Evolutionary conservation across 2,329 filamentous ascomycete genomes (phyloP).

Genomic region (Tolypocladium cylindrosporum): DNA sequence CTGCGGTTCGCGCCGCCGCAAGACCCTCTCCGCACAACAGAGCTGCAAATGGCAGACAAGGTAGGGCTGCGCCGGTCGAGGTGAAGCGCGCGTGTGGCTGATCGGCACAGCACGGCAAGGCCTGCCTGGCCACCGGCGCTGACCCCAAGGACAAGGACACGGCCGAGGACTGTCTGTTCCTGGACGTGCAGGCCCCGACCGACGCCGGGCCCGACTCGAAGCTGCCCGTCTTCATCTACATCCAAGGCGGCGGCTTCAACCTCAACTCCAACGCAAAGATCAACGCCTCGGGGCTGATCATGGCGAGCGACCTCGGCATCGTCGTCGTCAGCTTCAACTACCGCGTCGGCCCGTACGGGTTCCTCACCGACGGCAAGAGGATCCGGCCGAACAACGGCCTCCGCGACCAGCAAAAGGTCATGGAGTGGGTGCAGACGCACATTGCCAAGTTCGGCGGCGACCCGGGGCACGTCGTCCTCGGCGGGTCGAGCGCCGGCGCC

Average conservation of each 20-base stretch:
- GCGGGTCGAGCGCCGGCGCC: slow-evolving; percentile 59
- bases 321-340: slow-evolving; percentile 69
- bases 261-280: slow-evolving; percentile 36
- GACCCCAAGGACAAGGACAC: slow-evolving; percentile 14
- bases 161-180: slow-evolving; percentile 60
- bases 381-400: slow-evolving; percentile 59
- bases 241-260: slow-evolving; percentile 54
- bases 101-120: neutral
- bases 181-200: slow-evolving; percentile 54
- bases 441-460: slow-evolving; percentile 61
- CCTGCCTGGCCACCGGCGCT: slow-evolving; percentile 20
- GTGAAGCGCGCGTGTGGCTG: neutral
- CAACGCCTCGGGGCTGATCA: slow-evolving; percentile 49
- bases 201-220: slow-evolving; percentile 35
- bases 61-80: slow-evolving; percentile 22
- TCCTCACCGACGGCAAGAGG: slow-evolving; percentile 49
- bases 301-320: slow-evolving; percentile 48
- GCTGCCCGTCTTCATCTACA: slow-evolving; percentile 52
- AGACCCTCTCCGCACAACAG: slow-evolving; percentile 41
- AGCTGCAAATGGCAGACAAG: slow-evolving; percentile 42
- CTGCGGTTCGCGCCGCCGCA: slow-evolving; percentile 58
- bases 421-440: slow-evolving; percentile 60
- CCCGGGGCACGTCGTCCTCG: slow-evolving; percentile 56
- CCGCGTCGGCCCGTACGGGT: slow-evolving; percentile 64
- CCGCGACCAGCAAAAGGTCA: slow-evolving; percentile 57